Evolutionary conservation across 768 basidiomycete genomes (phyloP).

Genomic region (Pilatotrama ljubarskyi): DNA sequence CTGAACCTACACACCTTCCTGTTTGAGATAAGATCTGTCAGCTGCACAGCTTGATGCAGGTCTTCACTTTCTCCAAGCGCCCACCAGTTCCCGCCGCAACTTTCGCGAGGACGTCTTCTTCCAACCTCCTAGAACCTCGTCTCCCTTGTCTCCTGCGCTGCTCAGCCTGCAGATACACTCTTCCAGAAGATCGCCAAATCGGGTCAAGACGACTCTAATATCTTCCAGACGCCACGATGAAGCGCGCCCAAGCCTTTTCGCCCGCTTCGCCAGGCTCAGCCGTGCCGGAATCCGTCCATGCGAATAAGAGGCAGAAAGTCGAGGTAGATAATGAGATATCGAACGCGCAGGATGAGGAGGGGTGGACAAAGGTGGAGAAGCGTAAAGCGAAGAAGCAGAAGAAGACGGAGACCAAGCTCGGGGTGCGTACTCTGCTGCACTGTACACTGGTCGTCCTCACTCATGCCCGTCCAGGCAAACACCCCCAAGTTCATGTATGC

Average conservation of each 20-base stretch:
- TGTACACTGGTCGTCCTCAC: conserved; percentile 15
- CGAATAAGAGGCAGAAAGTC: conserved; percentile 6
- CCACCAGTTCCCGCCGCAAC: too few relatives aligned
- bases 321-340: background rate
- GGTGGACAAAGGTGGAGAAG: conserved; percentile 73
- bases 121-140: too few relatives aligned
- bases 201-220: too few relatives aligned
- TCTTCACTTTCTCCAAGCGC: too few relatives aligned
- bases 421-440: conserved; percentile 49
- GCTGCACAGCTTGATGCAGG: too few relatives aligned
- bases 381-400: conserved; percentile 69
- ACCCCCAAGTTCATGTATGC: conserved; percentile 81
- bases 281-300: background rate
- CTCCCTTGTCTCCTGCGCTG: too few relatives aligned
- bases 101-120: too few relatives aligned
- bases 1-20: too few relatives aligned
- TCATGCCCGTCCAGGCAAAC: conserved; percentile 39
- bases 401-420: conserved; percentile 55
- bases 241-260: conserved; percentile 4
- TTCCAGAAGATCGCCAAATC: too few relatives aligned
- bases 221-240: background rate
- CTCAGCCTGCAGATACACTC: too few relatives aligned
- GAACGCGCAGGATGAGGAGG: conserved; percentile 31
- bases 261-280: background rate
- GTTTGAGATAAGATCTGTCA: too few relatives aligned